Base-by-base conservation (phyloP, 1,139 yeast genomes). In the Debaryomyces sp. region DNA sequence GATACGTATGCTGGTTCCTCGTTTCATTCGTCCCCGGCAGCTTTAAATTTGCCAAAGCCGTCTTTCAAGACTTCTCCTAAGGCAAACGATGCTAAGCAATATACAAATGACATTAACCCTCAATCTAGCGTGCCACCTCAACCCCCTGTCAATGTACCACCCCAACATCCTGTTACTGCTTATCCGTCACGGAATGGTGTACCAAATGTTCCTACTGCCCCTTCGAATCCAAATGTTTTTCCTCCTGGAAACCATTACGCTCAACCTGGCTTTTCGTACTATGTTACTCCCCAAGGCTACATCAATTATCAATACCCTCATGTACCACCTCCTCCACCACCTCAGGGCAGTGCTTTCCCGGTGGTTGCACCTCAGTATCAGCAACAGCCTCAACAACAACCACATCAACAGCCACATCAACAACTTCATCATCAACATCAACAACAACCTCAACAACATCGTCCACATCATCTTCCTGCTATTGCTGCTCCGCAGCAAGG, bases 11-110 rank as follows among this genome's bases (percentile, higher is more conserved):
- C 85, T 46, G 85, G 85, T 15, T 77, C 84, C 37, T 77, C 84
- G 36, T 81, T 81, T 59, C 82, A 78, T 61, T 76, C 81, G 21
- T 78, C 84, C 17, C 85, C 85, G 0, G 81, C 80, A 38, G 84
- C 85, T 4, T 66, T 80, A 53, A 77, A 79, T 34, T 71, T 81
- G 52, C 85, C 85, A 27, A 81, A 80, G 55, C 85, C 85, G 6
- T 72, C 82, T 4, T 81, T 81, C 58, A 70, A 66, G 52, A 60
- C 66, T 1, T 64, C 73, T 10, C 71, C 72, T 2, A 67, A 64
- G 49, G 22, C 41, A 13, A 18, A 33, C 15, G 9, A 23, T 17
- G 30, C 44, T n/a, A 22, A 30, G 3, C 56, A 59, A 37, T 45
- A 44, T 8, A 41, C 27, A 33, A 38, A 34, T 45, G 43, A 18